Percentiles rank a stretch among this genome's conserved stretches.
Evolutionary conservation across 306 rosid species (phyloP).

Genomic region (Adenanthera pavonina): DNA sequence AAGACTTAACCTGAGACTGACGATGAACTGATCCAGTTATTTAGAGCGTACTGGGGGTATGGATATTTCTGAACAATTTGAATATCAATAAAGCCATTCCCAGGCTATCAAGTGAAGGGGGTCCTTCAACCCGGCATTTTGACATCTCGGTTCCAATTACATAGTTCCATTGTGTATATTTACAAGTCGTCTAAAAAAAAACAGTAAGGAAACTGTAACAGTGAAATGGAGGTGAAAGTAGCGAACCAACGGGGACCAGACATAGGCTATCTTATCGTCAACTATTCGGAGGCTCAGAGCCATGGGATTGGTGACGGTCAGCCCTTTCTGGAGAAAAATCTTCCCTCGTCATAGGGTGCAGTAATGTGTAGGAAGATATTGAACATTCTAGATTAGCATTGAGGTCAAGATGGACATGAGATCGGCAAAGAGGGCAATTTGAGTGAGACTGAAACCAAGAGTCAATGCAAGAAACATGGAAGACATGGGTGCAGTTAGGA

Average conservation of each 20-base stretch:
- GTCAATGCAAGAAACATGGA: conserved; percentile 63
- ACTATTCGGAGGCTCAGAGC: conserved; percentile 1
- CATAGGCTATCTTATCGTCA: conserved; percentile 6
- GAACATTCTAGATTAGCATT: conserved; percentile 11
- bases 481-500: conserved; percentile 54
- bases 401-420: conserved; percentile 28
- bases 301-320: conserved; percentile 35
- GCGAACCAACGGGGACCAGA: not conserved
- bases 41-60: not conserved
- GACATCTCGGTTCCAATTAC: not conserved
- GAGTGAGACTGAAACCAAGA: conserved; percentile 57
- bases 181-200: not conserved
- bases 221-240: not conserved
- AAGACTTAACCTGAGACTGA: not conserved
- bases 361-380: not conserved
- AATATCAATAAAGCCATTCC: not conserved
- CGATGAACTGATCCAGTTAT: not conserved
- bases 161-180: not conserved
- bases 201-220: not conserved
- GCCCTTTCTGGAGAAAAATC: conserved; percentile 38
- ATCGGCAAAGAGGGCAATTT: conserved; percentile 66
- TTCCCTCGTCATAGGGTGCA: conserved; percentile 33
- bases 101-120: not conserved
- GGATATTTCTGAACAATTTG: not conserved
- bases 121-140: not conserved